Evolutionary conservation across 1,139 yeast genomes (phyloP).

Genomic region (Casaregolazyma lundiana): DNA sequence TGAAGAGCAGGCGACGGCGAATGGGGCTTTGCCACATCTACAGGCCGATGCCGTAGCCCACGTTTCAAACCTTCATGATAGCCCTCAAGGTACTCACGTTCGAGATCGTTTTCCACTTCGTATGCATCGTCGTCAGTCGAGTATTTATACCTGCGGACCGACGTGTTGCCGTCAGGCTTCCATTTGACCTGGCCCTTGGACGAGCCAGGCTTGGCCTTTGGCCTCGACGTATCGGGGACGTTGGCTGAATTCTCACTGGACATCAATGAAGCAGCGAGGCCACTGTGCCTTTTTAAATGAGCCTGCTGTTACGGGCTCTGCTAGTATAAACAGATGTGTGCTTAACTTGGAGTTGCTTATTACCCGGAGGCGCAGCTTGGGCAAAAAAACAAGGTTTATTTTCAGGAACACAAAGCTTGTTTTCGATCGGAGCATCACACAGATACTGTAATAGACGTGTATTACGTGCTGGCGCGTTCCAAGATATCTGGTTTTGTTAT

Average conservation of each 20-base stretch:
- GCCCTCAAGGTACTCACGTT: slow-evolving; percentile 65
- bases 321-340: too few species aligned
- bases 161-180: slow-evolving; percentile 3
- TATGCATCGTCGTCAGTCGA: slow-evolving; percentile 70
- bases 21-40: slow-evolving; percentile 3
- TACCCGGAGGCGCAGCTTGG: too few species aligned
- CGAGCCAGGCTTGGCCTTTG: not conserved
- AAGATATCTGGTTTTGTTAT: too few species aligned
- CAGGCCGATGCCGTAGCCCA: slow-evolving; percentile 22
- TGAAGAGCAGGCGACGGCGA: too few species aligned
- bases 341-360: too few species aligned
- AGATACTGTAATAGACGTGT: too few species aligned
- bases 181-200: not conserved
- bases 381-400: too few species aligned
- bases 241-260: not conserved
- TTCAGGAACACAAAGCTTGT: too few species aligned
- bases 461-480: too few species aligned
- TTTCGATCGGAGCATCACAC: too few species aligned
- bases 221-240: not conserved
- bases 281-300: too few species aligned
- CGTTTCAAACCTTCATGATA: slow-evolving; percentile 58
- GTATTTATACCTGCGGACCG: slow-evolving; percentile 23
- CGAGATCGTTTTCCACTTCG: slow-evolving; percentile 54
- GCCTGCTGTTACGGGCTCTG: too few species aligned
- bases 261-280: not conserved